A percentile compares a stretch with the other conserved stretches of the same genome.
phyloP scores from a whole-genome alignment of 169 alveolate genomes.

The Babesia gibsoni region DNA sequence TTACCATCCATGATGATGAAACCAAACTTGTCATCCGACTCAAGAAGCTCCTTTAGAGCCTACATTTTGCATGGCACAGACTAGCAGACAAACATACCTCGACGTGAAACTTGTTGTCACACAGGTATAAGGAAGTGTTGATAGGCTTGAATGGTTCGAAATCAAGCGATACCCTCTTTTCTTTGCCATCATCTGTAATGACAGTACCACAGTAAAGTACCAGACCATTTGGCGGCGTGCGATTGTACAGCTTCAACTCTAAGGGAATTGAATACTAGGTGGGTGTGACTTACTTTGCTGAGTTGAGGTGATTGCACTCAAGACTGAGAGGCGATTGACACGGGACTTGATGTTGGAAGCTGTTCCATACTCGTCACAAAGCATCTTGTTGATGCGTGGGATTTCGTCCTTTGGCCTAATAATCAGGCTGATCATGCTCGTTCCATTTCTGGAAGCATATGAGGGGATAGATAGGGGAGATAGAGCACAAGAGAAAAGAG shows the following conservation, averaged over 20 bases:
- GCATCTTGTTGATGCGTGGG: conserved; percentile 88
- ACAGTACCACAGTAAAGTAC: conserved; percentile 97
- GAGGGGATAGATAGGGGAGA: not conserved
- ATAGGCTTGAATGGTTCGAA: conserved; percentile 99
- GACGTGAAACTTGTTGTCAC: conserved; percentile 96
- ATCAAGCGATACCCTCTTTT: conserved; percentile 92
- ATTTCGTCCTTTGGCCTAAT: conserved; percentile 96
- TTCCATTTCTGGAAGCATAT: conserved; percentile 82
- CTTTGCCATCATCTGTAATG: conserved; percentile 94
- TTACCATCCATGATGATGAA: conserved; percentile 97
- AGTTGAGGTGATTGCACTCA: conserved; percentile 97
- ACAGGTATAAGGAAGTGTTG: conserved; percentile 92
- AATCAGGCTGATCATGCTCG: conserved; percentile 95
- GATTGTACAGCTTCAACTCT: conserved; percentile 91
- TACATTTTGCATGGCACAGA: conserved; percentile 2
- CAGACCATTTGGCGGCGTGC: conserved; percentile 97
- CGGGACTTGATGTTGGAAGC: conserved; percentile 97
- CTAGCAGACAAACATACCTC: conserved; percentile 76
- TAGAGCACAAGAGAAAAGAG: not conserved
- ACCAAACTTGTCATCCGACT: conserved; percentile 96
- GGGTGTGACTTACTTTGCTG: conserved; percentile 87
- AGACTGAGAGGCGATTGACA: conserved; percentile 94
- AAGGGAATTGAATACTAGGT: not conserved
- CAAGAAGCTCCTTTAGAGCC: conserved; percentile 82
- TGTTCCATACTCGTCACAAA: conserved; percentile 94